Evolutionary conservation across 2,329 filamentous ascomycete genomes (phyloP).

Genomic region (Fusarium clavum): DNA sequence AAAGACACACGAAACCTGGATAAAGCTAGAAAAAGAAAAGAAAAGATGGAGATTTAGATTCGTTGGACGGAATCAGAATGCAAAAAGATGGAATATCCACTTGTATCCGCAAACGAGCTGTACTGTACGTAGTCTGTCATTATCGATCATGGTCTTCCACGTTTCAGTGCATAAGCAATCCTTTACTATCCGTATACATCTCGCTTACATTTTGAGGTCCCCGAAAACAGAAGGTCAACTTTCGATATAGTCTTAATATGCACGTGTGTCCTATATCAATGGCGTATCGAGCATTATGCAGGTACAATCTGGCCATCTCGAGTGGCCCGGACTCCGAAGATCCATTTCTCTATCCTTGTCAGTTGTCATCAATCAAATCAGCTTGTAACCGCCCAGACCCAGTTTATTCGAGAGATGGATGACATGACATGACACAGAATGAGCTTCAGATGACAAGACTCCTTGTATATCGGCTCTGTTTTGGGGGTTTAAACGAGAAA

Average conservation of each 20-base stretch:
- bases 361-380: conserved; percentile 15
- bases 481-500: conserved; percentile 24
- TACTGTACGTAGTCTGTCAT: neutral
- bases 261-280: conserved; percentile 39
- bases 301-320: conserved; percentile 45
- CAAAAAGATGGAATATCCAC: conserved; percentile 8
- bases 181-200: conserved; percentile 3
- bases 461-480: conserved; percentile 20
- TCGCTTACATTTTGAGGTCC: conserved; percentile 11
- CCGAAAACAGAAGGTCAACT: conserved; percentile 24
- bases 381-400: conserved; percentile 33
- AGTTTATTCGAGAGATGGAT: conserved; percentile 11
- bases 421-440: conserved; percentile 11
- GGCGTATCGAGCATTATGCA: conserved; percentile 39
- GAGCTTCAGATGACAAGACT: conserved; percentile 19
- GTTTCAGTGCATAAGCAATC: conserved; percentile 11
- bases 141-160: conserved; percentile 7
- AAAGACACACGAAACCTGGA: conserved; percentile 10
- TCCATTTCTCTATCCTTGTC: conserved; percentile 32
- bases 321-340: conserved; percentile 42
- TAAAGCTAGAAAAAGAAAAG: conserved; percentile 20
- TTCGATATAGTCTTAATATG: conserved; percentile 3
- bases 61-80: conserved; percentile 20
- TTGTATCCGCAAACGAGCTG: neutral
- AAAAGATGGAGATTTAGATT: conserved; percentile 12